Base-by-base conservation (phyloP, 1,284 basidiomycete species). In the Vanrija sp. region DNA sequence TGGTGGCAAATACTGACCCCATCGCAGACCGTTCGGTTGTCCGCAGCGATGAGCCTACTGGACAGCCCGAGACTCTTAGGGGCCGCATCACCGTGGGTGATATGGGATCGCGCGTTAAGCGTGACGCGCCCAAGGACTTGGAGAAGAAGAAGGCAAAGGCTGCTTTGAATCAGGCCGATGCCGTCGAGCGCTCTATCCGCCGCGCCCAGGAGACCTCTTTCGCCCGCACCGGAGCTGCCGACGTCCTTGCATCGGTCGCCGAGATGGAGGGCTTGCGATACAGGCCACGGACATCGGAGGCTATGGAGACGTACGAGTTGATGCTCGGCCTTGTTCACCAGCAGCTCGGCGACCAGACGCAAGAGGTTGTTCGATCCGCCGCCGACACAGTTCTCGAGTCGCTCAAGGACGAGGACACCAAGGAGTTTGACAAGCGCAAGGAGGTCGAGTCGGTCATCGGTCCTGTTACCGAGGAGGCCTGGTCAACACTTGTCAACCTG, bases 361-460 rank as follows among this genome's bases (percentile, higher is more conserved):
- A 93, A 70, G 95, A 98, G 62, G 87, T 98, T 64, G 86, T 99
- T 49, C 87, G 95, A 23, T 92, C 89, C 61, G 96, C 96, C 5
- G 88, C 96, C 16, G 95, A 98, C 75, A 85, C 85, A 1, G 87
- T 94, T 1, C 80, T 99, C 49, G 92, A 96, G 78, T 83, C 85
- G 5, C 82, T 98, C 67, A 98, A 98, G 79, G 88, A 86, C 68
- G 92, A 96, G 62, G 80, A 82, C 59, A 75, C 94, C 79, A 96
- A 94, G 78, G 95, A 98, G 75, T 91, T 97, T 68, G 96, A 98
- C 82, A 95, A 95, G 82, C 96, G 97, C 78, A 90, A 86, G 78
- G 93, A 97, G 69, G 84, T 95, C 28, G 88, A 97, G 75, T 85
- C 86, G 14, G 83, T 98, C 48, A 72, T 95, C 4, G 85, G 89